Evolutionary conservation across 2,329 filamentous ascomycete genomes (phyloP), one percentile per base, ranked within the genome.

Genomic region (Aspergillus japonicus): DNA sequence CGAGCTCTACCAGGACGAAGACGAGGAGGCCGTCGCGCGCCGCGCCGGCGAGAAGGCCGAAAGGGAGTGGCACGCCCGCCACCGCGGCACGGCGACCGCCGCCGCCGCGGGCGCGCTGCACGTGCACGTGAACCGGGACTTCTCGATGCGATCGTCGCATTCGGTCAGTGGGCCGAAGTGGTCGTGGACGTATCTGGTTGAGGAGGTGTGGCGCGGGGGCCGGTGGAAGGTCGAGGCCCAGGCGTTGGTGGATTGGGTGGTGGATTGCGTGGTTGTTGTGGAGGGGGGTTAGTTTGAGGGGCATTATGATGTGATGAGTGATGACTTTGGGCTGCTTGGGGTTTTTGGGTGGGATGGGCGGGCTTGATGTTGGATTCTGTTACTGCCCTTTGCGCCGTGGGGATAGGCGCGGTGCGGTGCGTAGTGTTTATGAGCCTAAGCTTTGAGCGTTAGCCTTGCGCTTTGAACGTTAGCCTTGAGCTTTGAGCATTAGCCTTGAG

Each of bases 41-140:
- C 82, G 85, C 60, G 90, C 91, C 0, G 88, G 87, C 48, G 85
- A 87, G 66, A 85, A 88, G 67, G 90, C 89, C 1, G 90, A 93
- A 78, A 81, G 81, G 49, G 84, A 85, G 69, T 94, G 90, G 90
- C 83, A 83, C 58, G 83, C 85, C 66, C 83, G 83, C 52, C 88
- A 92, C 75, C 83, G 82, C 11, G 69, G 72, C 60, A 58, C 67
- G 0, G 69, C 72, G 60, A 58, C 67, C 1, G 64, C 61, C 16
- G 51, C 54, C 3, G 64, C 33, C 0, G 64, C 67, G 5, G 61
- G 65, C 2, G 50, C 65, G 12, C 60, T 65, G 10, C 70, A 66
- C 31, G 66, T 65, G 10, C 70, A 66, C 31, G 66, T 73, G 39
- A 75, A 74, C 26, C 65, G 62, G n/a, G 69, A 70, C 49, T 66